A percentile compares a stretch with the other conserved stretches of the same genome.
phyloP scores from a whole-genome alignment of 805 yeast genomes.

The Zygoascus biomembranicola region DNA sequence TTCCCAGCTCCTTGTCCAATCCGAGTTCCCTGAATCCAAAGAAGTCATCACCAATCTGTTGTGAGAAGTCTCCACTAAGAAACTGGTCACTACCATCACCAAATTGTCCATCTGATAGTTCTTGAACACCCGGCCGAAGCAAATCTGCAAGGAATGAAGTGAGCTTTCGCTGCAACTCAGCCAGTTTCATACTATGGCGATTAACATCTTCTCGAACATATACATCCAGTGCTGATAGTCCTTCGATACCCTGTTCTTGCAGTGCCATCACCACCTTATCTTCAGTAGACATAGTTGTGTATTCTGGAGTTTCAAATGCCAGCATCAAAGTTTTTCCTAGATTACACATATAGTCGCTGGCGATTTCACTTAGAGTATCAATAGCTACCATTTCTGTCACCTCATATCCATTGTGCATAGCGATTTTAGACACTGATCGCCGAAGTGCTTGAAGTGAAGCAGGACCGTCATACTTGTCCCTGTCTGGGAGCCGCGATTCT shows the following conservation, averaged over 20 bases:
- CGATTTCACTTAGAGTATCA: slow-evolving; percentile 71
- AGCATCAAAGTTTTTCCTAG: slow-evolving; percentile 61
- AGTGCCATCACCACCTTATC: slow-evolving; percentile 55
- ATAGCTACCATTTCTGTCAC: slow-evolving; percentile 69
- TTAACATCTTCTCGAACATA: slow-evolving; percentile 66
- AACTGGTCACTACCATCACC: slow-evolving; percentile 90
- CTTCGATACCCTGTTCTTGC: slow-evolving; percentile 74
- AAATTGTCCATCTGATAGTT: slow-evolving; percentile 68
- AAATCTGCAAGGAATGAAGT: slow-evolving; percentile 68
- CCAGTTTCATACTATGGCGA: slow-evolving; percentile 60
- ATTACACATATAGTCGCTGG: slow-evolving; percentile 71
- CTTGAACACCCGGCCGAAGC: slow-evolving; percentile 63
- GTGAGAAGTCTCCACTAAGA: slow-evolving; percentile 88
- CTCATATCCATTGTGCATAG: slow-evolving; percentile 92
- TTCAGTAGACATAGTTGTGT: slow-evolving; percentile 26
- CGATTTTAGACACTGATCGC: slow-evolving; percentile 63
- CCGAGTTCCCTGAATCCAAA: slow-evolving; percentile 96
- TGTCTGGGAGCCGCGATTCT: slow-evolving; percentile 63
- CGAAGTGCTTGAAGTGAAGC: slow-evolving; percentile 60
- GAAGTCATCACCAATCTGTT: slow-evolving; percentile 92
- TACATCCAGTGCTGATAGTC: slow-evolving; percentile 61
- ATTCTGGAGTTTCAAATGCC: slow-evolving; percentile 51
- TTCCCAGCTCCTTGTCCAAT: slow-evolving; percentile 81
- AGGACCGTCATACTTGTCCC: slow-evolving; percentile 50
- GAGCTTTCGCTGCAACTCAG: slow-evolving; percentile 58